Base-by-base conservation (phyloP, 2,329 filamentous ascomycete genomes). In the Clathrospora elynae region DNA sequence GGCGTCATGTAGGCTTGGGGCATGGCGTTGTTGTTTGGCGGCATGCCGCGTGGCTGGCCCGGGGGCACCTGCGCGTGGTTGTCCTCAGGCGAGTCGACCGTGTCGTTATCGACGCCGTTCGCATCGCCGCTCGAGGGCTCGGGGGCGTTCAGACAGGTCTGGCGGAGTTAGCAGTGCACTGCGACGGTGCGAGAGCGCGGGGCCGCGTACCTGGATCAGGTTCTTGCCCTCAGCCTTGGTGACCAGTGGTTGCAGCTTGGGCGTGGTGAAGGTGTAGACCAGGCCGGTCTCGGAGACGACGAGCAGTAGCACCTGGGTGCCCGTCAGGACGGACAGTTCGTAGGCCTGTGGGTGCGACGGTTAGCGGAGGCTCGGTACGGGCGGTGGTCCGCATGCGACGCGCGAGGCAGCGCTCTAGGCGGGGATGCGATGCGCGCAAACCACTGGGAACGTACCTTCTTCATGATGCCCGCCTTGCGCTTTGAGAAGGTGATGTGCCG, bases 161-260 rank as follows among this genome's bases (percentile, higher is more conserved):
- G 61, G 41, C 16, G 17, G 59, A 36, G 67, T 75, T 57, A 77
- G 73, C 50, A 51, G 49, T 37, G 40, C 33, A 16, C 45, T 43
- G 51, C 46, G 43, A 50, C 31, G 20, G 28, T 17, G 20, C 19
- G 28, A 24, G 22, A 6, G 29, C 22, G 34, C 25, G 35, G 41
- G 28, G 53, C 38, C 45, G 46, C 83, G 55, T 82, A 96, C 93
- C 85, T 99, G 93, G 60, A 99, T 97, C 56, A 99, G 78, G 72
- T 99, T 99, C 83, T 99, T 99, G 76, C 93, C 93, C 75, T 97
- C 93, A 12, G 93, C 87, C 78, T 97, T 97, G 53, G 93, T 99
- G 60, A 97, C 93, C 39, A 99, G 84, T 52, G 93, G 93, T 76
- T 97, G 93, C 42, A 99, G 84, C 79, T 99, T 99, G 13, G 93